Evolutionary conservation across 148 eudicot genomes (phyloP).

Genomic region (Rhododendron kiyosumense): DNA sequence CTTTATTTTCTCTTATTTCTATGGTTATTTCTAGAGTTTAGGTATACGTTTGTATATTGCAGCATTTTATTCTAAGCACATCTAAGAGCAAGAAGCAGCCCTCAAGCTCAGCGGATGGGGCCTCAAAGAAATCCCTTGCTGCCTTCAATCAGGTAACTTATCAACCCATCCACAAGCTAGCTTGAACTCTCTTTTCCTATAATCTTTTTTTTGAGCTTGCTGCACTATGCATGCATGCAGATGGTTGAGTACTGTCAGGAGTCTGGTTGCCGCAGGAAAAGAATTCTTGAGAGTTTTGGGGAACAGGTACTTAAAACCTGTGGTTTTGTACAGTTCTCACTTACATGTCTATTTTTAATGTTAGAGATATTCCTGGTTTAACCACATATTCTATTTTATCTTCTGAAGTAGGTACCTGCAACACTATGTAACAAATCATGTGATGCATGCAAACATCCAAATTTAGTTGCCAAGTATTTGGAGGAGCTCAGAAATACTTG

Average conservation of each 20-base stretch:
- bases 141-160: constrained; percentile 62
- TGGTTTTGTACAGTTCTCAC: constrained; percentile 1
- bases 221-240: constrained; percentile 30
- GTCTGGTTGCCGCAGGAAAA: constrained; percentile 75
- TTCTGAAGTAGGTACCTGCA: constrained; percentile 46
- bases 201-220: background rate
- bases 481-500: constrained; percentile 53
- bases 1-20: constrained; percentile 4
- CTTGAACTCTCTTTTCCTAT: background rate
- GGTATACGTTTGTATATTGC: constrained; percentile 1
- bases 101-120: constrained; percentile 36
- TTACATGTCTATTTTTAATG: background rate
- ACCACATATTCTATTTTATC: constrained; percentile 6
- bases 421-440: constrained; percentile 68
- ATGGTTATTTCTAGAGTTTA: background rate
- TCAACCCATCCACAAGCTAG: background rate
- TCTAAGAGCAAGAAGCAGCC: constrained; percentile 60
- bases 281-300: constrained; percentile 79
- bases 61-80: constrained; percentile 74
- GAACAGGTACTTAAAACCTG: constrained; percentile 54
- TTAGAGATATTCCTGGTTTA: background rate
- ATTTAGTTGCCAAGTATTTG: constrained; percentile 52
- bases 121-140: constrained; percentile 62
- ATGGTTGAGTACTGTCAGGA: constrained; percentile 84
- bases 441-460: constrained; percentile 86